Conservation (phyloP, 139 green algal genomes). For the Coelastrella sp. region DNA sequence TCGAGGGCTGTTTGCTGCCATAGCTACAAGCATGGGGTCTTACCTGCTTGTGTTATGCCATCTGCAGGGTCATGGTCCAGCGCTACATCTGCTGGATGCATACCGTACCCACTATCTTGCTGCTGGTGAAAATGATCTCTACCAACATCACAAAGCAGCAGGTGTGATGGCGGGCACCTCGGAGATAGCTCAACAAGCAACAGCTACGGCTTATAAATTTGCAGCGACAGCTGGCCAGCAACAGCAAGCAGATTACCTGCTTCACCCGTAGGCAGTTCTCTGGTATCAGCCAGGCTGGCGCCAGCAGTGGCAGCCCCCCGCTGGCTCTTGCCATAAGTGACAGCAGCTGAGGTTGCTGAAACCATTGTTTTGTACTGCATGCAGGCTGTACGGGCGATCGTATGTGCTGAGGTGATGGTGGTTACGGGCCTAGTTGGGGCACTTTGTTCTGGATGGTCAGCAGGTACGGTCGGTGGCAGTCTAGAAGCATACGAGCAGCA, state of each 20-base stretch:
- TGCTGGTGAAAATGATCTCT: slow-evolving; percentile 56
- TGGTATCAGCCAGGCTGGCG: too few relatives aligned
- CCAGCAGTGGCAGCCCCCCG: too few relatives aligned
- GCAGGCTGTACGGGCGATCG: slow-evolving; percentile 44
- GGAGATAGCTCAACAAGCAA: neutral
- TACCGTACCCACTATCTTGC: slow-evolving; percentile 64
- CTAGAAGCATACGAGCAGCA: neutral
- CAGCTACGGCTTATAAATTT: neutral
- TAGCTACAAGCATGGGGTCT: too few relatives aligned
- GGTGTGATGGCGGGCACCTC: neutral
- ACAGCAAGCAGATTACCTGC: too few relatives aligned
- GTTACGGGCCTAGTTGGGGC: slow-evolving; percentile 48
- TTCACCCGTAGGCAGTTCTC: too few relatives aligned
- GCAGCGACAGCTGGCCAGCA: neutral
- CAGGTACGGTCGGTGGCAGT: neutral
- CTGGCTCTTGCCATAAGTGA: too few relatives aligned
- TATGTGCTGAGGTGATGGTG: slow-evolving; percentile 62
- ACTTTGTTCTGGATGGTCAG: slow-evolving; percentile 43
- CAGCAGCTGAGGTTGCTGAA: too few relatives aligned
- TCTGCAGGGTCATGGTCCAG: slow-evolving; percentile 47
- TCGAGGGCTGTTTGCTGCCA: too few relatives aligned
- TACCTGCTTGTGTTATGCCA: neutral
- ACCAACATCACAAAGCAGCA: slow-evolving; percentile 30
- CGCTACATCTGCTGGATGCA: slow-evolving; percentile 67
- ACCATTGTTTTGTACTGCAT: neutral